phyloP scores from a whole-genome alignment of 768 basidiomycete genomes.

The Trametopsis cervina region DNA sequence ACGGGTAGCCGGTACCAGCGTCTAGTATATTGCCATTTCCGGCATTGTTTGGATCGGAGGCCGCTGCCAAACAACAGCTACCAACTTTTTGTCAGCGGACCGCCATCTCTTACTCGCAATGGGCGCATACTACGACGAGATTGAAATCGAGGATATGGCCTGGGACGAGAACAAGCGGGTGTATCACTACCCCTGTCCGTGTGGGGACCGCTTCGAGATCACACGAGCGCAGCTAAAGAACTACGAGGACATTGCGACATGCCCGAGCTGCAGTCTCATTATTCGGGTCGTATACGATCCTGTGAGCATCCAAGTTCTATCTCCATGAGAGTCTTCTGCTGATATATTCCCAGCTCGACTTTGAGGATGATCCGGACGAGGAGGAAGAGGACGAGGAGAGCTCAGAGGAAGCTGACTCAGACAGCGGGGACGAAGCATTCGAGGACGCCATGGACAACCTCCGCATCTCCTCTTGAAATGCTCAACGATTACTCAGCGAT shows the following conservation, averaged over 20 bases:
- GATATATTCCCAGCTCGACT: slow-evolving; percentile 55
- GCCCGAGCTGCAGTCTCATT: slow-evolving; percentile 92
- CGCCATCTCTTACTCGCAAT: slow-evolving; percentile 28
- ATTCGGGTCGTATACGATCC: slow-evolving; percentile 94
- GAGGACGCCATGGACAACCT: slow-evolving; percentile 66
- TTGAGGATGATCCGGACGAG: slow-evolving; percentile 57
- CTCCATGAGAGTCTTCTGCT: neutral
- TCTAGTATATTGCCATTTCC: too few relatives aligned
- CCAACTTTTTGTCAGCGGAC: neutral
- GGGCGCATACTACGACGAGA: slow-evolving; percentile 92
- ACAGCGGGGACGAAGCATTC: slow-evolving; percentile 38
- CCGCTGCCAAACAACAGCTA: slow-evolving; percentile 5
- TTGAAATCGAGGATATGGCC: slow-evolving; percentile 94
- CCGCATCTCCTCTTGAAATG: slow-evolving; percentile 33
- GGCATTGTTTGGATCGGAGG: slow-evolving; percentile 7
- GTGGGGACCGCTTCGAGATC: slow-evolving; percentile 97
- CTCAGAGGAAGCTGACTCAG: slow-evolving; percentile 12
- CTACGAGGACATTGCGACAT: slow-evolving; percentile 91
- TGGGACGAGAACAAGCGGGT: slow-evolving; percentile 81
- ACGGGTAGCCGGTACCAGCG: too few relatives aligned
- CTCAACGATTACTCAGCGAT: neutral
- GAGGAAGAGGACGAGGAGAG: slow-evolving; percentile 28
- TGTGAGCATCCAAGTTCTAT: slow-evolving; percentile 41
- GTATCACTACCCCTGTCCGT: slow-evolving; percentile 96
- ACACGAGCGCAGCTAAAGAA: slow-evolving; percentile 75